Conservation (phyloP, 164 flowering plant genomes). For the Amborella trichopoda region DNA sequence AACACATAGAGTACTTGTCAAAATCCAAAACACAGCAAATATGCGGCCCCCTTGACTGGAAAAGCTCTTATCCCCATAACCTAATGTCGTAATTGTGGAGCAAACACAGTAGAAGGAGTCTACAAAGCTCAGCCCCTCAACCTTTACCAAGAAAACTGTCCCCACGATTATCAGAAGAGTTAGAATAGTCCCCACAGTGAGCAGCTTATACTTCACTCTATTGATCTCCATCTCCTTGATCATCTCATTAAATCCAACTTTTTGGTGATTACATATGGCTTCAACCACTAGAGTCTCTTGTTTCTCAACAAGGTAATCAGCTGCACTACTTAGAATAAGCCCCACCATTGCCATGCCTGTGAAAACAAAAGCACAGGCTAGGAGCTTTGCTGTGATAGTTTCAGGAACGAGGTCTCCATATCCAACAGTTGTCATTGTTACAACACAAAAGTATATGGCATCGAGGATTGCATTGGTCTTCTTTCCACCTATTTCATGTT, state of each 20-base stretch:
- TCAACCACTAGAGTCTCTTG: conserved; percentile 45
- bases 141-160: conserved; percentile 26
- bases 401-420: conserved; percentile 84
- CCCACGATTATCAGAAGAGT: conserved; percentile 37
- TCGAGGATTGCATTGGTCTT: conserved; percentile 66
- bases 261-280: conserved; percentile 26
- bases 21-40: conserved; percentile 77
- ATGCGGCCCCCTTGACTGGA: conserved; percentile 57
- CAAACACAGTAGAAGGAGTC: conserved; percentile 86
- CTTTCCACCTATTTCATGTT: conserved; percentile 47
- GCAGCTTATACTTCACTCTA: conserved; percentile 36
- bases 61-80: conserved; percentile 84
- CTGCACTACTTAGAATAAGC: conserved; percentile 52
- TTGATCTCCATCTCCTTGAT: conserved; percentile 39
- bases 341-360: conserved; percentile 66
- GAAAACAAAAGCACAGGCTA: conserved; percentile 72
- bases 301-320: conserved; percentile 65
- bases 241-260: conserved; percentile 24
- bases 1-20: conserved; percentile 56
- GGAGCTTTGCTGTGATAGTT: conserved; percentile 35
- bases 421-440: conserved; percentile 92
- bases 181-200: conserved; percentile 16
- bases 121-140: conserved; percentile 34
- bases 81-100: conserved; percentile 72
- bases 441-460: conserved; percentile 68